These are phyloP conservation scores for Trichosporon coremiiforme DNA, from an alignment of 1,284 basidiomycete genomes.

Conservation along the genomic window DNA sequence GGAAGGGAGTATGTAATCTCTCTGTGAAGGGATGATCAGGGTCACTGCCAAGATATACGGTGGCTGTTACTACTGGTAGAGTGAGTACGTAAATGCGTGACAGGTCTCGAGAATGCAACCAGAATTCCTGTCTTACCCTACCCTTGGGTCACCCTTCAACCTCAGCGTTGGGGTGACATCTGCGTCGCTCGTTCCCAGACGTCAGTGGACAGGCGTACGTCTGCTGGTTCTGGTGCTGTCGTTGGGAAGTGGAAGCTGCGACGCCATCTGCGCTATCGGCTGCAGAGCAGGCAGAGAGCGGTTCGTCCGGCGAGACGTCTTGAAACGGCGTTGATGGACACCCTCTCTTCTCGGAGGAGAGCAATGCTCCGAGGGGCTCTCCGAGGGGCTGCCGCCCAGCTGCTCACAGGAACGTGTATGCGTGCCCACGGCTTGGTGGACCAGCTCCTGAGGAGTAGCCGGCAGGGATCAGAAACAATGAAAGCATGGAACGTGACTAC, in stretches of 20 bases:
- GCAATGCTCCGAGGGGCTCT: conserved; percentile 10
- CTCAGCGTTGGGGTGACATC: not conserved
- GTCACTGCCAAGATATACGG: not conserved
- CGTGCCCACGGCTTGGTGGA: no score
- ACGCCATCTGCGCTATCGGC: not conserved
- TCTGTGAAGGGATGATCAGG: not conserved
- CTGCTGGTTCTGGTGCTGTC: not conserved
- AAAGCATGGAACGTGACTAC: conserved; percentile 16
- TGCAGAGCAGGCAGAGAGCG: no score
- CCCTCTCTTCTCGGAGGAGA: conserved; percentile 6
- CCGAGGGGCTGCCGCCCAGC: no score
- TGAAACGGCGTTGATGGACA: not conserved
- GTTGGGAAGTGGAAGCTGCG: not conserved
- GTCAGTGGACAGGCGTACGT: conserved; percentile 7
- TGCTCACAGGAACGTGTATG: not conserved
- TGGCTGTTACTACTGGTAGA: not conserved
- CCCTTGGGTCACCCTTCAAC: not conserved
- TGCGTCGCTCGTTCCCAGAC: not conserved
- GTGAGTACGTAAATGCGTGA: conserved; percentile 14
- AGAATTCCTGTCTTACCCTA: conserved; percentile 15
- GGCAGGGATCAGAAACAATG: conserved; percentile 3
- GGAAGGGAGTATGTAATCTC: conserved; percentile 4
- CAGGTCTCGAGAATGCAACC: conserved; percentile 1
- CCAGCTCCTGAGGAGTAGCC: not conserved
- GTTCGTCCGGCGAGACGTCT: not conserved